phyloP scores from a whole-genome alignment of 1,284 basidiomycete genomes.

The Ceraceosorus guamensis region DNA sequence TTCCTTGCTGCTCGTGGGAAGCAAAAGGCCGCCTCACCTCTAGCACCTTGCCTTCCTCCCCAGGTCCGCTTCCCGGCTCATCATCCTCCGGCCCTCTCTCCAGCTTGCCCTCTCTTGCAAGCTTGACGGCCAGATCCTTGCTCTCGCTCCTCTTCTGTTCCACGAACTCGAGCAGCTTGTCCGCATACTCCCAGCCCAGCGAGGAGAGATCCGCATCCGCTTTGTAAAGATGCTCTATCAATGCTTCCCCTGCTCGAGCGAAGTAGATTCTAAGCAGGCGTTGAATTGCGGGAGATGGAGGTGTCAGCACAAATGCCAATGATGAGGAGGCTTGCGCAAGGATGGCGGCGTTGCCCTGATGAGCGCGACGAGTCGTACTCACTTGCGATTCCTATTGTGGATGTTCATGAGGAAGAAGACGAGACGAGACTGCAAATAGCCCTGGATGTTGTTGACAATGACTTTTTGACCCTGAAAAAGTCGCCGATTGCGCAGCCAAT shows the following conservation, averaged over 20 bases:
- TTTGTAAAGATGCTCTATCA: conserved; percentile 98
- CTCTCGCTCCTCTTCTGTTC: conserved; percentile 34
- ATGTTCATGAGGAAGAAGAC: conserved; percentile 98
- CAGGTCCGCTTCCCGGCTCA: conserved; percentile 49
- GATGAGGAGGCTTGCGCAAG: too few species aligned
- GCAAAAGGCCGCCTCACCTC: conserved; percentile 11
- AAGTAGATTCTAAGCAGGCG: conserved; percentile 57
- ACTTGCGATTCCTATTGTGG: conserved; percentile 80
- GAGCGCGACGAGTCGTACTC: too few species aligned
- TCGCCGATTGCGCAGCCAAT: neutral
- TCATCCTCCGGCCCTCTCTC: conserved; percentile 24
- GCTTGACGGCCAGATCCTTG: conserved; percentile 15
- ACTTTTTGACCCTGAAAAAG: conserved; percentile 49
- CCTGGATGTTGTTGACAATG: conserved; percentile 66
- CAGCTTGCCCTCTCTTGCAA: conserved; percentile 3
- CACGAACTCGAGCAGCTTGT: conserved; percentile 52
- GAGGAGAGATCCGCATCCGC: conserved; percentile 94
- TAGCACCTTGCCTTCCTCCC: conserved; percentile 68
- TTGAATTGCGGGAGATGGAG: too few species aligned
- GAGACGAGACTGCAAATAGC: conserved; percentile 76
- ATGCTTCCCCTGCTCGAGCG: conserved; percentile 48
- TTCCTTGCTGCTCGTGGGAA: neutral
- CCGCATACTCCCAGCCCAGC: conserved; percentile 89
- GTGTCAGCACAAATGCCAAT: too few species aligned
- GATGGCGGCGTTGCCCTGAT: conserved; percentile 49